These are phyloP conservation scores for Colletotrichum tamarilloi DNA, from an alignment of 2,329 filamentous ascomycete genomes.

Conservation along the genomic window DNA sequence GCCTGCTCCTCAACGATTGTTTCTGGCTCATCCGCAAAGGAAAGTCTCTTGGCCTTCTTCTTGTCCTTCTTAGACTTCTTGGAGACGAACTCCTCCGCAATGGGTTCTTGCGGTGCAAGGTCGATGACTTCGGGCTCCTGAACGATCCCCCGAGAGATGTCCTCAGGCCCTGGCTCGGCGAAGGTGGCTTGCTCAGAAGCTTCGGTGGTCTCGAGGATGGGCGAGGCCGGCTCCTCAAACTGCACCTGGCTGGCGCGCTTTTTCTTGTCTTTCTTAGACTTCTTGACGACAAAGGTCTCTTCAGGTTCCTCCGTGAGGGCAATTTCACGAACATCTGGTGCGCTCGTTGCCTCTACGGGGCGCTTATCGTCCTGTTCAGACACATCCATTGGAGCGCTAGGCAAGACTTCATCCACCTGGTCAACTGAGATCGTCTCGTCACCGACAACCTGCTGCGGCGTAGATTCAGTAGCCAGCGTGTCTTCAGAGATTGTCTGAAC, in stretches of 20 bases:
- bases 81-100: not conserved
- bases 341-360: not conserved
- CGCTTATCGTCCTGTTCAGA: not conserved
- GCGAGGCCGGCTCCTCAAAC: not conserved
- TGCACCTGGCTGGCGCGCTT: slow-evolving; percentile 16
- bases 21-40: not conserved
- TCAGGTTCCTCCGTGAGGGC: slow-evolving; percentile 19
- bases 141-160: not conserved
- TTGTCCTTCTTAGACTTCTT: slow-evolving; percentile 42
- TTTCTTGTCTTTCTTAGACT: slow-evolving; percentile 50
- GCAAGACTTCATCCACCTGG: not conserved
- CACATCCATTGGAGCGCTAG: not conserved
- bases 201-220: not conserved
- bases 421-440: not conserved
- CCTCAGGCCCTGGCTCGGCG: not conserved
- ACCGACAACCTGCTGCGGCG: not conserved
- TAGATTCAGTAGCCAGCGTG: not conserved
- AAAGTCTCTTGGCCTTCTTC: slow-evolving; percentile 40
- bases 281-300: slow-evolving; percentile 40
- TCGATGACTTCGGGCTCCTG: not conserved
- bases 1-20: not conserved
- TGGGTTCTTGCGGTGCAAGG: not conserved
- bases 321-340: slow-evolving; percentile 16
- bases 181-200: not conserved
- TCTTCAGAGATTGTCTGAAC: not conserved